Evolutionary conservation across 2,329 filamentous ascomycete genomes (phyloP), one percentile per base, ranked within the genome.

Genomic region (Raffaelea ambrosiae): DNA sequence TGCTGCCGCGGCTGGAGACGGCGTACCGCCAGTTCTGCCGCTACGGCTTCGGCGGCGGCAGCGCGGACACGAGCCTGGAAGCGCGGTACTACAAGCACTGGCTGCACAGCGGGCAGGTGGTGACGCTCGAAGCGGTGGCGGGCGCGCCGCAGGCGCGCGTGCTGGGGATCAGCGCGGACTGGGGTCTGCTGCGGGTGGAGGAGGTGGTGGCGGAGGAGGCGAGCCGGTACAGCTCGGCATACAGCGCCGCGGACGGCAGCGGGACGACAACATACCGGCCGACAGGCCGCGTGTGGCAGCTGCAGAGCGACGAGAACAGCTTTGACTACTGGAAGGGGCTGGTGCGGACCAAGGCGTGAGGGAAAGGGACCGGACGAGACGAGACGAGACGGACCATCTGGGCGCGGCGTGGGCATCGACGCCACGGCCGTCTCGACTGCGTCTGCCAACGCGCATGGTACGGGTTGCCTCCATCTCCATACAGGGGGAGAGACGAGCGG

Each of bases 301-400:
- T 98, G 66, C 90, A 96, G 71, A 96, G 89, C 63, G 93, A 98
- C 64, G 88, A 90, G 62, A 98, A 98, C 61, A 96, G 90, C 64
- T 98, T 98, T 70, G 93, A 98, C 66, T 98, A 95, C 64, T 95
- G 95, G 69, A 87, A 79, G 61, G 93, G 93, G 0, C 61, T 98
- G 58, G 70, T 98, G 19, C 88, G 81, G 70, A 78, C 84, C 59
- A 97, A 95, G 72, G 65, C 82, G 42, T 40, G n/a, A n/a, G 26
- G n/a, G 26, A 4, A 38, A 16, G 23, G 14, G 19, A 22, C n/a
- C n/a, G n/a, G n/a, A n/a, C n/a, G n/a, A n/a, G n/a, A n/a, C n/a
- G n/a, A n/a, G n/a, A n/a, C n/a, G n/a, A n/a, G n/a, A n/a, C n/a
- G n/a, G n/a, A n/a, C n/a, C n/a, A n/a, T n/a, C n/a, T n/a, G n/a